These are phyloP conservation scores for Mycena citricolor DNA, from an alignment of 1,284 basidiomycete genomes.

Conservation along the genomic window DNA sequence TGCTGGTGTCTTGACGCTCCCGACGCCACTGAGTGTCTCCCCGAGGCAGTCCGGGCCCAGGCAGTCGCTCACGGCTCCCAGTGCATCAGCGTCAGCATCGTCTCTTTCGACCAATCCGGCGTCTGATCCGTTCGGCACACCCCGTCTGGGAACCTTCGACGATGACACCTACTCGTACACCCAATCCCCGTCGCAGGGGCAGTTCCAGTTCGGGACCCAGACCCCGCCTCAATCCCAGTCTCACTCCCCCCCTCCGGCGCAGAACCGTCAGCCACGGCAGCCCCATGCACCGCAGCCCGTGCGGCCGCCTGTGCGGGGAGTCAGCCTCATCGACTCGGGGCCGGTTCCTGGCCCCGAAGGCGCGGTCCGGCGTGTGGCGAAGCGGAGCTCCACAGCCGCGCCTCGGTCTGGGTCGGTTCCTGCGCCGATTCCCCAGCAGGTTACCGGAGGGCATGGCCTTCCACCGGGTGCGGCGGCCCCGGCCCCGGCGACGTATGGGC, in stretches of 20 bases:
- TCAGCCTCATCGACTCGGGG: constrained; percentile 76
- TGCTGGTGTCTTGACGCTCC: too few relatives aligned
- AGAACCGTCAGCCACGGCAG: constrained; percentile 25
- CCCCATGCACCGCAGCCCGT: constrained; percentile 22
- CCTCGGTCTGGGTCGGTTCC: constrained; percentile 66
- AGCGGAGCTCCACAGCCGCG: constrained; percentile 38
- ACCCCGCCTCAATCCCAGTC: not conserved
- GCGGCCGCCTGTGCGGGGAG: constrained; percentile 47
- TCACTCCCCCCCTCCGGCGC: constrained; percentile 24
- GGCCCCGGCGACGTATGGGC: too few relatives aligned
- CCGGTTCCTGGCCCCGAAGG: constrained; percentile 76
- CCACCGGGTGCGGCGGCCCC: too few relatives aligned
- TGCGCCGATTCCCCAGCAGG: too few relatives aligned
- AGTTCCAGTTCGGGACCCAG: not conserved
- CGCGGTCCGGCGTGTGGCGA: constrained; percentile 63
- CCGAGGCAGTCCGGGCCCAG: too few relatives aligned
- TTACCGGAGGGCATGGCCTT: too few relatives aligned
- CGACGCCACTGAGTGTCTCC: too few relatives aligned
- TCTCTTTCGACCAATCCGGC: too few relatives aligned
- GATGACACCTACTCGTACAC: constrained; percentile 14
- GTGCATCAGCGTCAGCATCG: too few relatives aligned
- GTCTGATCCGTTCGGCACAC: constrained; percentile 3
- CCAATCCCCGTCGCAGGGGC: not conserved
- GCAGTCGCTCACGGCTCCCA: constrained; percentile 23
- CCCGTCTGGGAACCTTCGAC: constrained; percentile 13